These are phyloP conservation scores for Fusarium temperatum DNA, from an alignment of 2,329 filamentous ascomycete genomes.

Conservation along the genomic window DNA sequence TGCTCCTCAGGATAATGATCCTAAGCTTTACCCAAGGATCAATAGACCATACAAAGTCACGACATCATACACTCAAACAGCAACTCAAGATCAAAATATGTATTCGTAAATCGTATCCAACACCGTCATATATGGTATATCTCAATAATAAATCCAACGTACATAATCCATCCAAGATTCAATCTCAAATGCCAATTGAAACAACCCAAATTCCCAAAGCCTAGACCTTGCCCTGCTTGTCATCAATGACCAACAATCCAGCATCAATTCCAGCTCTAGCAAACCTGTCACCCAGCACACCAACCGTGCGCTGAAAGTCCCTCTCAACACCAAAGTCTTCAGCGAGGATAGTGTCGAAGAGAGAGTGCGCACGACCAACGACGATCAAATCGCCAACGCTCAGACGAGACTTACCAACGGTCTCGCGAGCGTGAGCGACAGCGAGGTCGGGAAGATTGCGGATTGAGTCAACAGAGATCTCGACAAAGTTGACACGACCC, in stretches of 20 bases:
- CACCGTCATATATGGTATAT: background rate
- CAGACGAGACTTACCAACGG: slow-evolving; percentile 34
- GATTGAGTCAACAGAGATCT: slow-evolving; percentile 37
- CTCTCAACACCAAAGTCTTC: slow-evolving; percentile 40
- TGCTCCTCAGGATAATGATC: rapidly evolving
- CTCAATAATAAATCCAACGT: background rate
- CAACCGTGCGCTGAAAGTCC: slow-evolving; percentile 40
- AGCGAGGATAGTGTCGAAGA: slow-evolving; percentile 22
- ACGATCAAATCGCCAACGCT: slow-evolving; percentile 43
- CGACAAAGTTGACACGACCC: slow-evolving; percentile 33
- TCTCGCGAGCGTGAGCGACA: slow-evolving; percentile 27
- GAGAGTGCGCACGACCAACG: slow-evolving; percentile 34
- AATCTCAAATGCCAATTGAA: background rate
- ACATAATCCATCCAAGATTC: background rate
- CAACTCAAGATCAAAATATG: background rate
- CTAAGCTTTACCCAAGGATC: background rate
- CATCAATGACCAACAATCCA: slow-evolving; percentile 43
- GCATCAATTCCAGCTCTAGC: slow-evolving; percentile 42
- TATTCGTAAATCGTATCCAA: slow-evolving; percentile 11
- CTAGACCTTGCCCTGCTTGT: slow-evolving; percentile 11
- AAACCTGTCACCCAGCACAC: slow-evolving; percentile 40
- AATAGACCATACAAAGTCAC: background rate
- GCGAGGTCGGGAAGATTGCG: slow-evolving; percentile 41
- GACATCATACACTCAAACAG: background rate
- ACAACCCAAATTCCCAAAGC: background rate